Conservation (phyloP, 2,329 filamentous ascomycete species). For the Fusarium sublunatum region DNA sequence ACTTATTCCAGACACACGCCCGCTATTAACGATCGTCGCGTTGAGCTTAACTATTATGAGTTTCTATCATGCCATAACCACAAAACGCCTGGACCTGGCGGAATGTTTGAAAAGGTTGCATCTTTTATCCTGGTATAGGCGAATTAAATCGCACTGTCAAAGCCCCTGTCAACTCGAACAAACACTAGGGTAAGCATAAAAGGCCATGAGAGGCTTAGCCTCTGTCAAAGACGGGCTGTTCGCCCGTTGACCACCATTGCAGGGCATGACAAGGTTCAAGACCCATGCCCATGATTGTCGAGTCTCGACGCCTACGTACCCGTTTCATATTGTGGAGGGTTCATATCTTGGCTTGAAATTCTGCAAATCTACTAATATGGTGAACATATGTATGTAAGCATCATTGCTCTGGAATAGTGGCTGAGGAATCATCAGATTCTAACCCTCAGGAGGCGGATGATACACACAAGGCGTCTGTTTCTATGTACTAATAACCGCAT, state of each 20-base stretch:
- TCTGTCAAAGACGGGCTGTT: conserved; percentile 16
- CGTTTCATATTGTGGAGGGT: neutral
- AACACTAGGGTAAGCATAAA: conserved; percentile 39
- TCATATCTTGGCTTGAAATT: neutral
- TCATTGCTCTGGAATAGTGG: conserved; percentile 15
- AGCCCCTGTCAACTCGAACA: conserved; percentile 17
- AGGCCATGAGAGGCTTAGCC: conserved; percentile 36
- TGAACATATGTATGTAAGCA: conserved; percentile 2
- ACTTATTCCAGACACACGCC: conserved; percentile 16
- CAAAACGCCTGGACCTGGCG: conserved; percentile 14
- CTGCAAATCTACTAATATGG: conserved; percentile 2
- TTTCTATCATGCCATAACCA: conserved; percentile 8
- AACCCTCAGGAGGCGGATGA: conserved; percentile 1
- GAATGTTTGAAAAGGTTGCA: conserved; percentile 19
- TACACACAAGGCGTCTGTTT: conserved; percentile 1
- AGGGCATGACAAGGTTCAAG: neutral
- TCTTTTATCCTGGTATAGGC: conserved; percentile 17
- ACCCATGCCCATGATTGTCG: neutral
- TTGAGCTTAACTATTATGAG: conserved; percentile 4
- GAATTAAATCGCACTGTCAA: conserved; percentile 22
- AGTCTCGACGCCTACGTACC: neutral
- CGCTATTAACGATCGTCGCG: conserved; percentile 1
- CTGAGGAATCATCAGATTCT: conserved; percentile 9
- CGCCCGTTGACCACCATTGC: conserved; percentile 10
- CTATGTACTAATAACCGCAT: conserved; percentile 1